Evolutionary conservation across 768 basidiomycete genomes (phyloP).

Genomic region (Trametes meyenii): DNA sequence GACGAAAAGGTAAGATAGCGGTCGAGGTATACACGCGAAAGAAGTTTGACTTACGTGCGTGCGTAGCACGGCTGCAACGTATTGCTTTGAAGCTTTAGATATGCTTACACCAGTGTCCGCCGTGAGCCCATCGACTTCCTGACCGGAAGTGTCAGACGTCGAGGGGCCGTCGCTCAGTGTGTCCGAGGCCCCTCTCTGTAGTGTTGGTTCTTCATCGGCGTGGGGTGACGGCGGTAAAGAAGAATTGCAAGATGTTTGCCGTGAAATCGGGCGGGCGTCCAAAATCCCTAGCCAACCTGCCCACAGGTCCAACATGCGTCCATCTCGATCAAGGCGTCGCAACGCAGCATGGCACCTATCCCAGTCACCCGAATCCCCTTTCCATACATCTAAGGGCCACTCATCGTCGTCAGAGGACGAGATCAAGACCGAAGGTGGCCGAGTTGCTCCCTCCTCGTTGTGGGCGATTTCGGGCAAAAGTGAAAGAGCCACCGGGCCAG

Average conservation of each 20-base stretch:
- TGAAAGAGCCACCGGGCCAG: neutral
- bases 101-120: conserved; percentile 14
- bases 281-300: conserved; percentile 60
- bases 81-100: conserved; percentile 37
- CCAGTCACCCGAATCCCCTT: conserved; percentile 63
- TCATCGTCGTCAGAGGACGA: conserved; percentile 30
- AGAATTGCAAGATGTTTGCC: conserved; percentile 20
- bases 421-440: conserved; percentile 30
- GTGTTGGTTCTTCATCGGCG: conserved; percentile 36
- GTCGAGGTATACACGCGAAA: neutral
- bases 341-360: conserved; percentile 54
- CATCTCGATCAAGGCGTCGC: conserved; percentile 60
- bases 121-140: conserved; percentile 15
- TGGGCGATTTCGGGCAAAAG: conserved; percentile 13
- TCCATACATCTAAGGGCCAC: conserved; percentile 46
- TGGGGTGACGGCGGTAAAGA: conserved; percentile 23
- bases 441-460: conserved; percentile 20
- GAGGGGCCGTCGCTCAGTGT: conserved; percentile 47
- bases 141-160: conserved; percentile 27
- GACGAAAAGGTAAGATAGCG: neutral
- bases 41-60: conserved; percentile 54
- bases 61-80: conserved; percentile 55
- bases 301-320: conserved; percentile 79
- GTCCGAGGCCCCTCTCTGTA: conserved; percentile 24
- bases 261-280: neutral